These are phyloP conservation scores for Daldinia caldariorum DNA, from an alignment of 495 filamentous ascomycete genomes.

Conservation along the genomic window DNA sequence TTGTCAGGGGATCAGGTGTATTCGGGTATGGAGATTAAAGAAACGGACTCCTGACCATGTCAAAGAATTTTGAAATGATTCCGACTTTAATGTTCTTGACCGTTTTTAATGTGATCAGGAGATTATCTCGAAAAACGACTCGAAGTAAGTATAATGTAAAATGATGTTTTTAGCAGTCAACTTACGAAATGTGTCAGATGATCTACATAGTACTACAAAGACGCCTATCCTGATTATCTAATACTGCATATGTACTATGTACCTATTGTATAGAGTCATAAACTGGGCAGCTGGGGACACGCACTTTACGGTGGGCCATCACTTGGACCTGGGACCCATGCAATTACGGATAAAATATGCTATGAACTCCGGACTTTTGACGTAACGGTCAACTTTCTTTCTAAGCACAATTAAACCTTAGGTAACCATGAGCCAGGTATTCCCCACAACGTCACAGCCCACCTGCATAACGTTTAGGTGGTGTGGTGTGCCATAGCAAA, in stretches of 20 bases:
- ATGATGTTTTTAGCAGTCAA: too few relatives aligned
- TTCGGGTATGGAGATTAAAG: not conserved
- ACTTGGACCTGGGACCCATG: too few relatives aligned
- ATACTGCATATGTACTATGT: too few relatives aligned
- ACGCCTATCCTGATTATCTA: too few relatives aligned
- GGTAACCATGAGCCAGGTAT: conserved; percentile 1
- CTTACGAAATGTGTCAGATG: not conserved
- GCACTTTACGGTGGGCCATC: too few relatives aligned
- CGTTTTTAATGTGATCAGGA: not conserved
- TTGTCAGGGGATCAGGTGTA: not conserved
- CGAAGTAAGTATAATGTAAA: too few relatives aligned
- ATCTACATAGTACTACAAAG: too few relatives aligned
- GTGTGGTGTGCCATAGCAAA: conserved; percentile 1
- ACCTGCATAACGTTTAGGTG: conserved; percentile 19
- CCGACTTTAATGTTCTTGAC: too few relatives aligned
- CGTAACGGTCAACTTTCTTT: conserved; percentile 21
- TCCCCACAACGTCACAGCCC: conserved; percentile 34
- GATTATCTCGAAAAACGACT: not conserved
- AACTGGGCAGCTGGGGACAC: too few relatives aligned
- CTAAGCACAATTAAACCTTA: not conserved
- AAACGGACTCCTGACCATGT: not conserved
- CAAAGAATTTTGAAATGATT: not conserved
- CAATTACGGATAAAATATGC: not conserved
- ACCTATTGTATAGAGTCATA: too few relatives aligned
- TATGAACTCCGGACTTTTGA: conserved; percentile 12